phyloP scores from a whole-genome alignment of 1,284 basidiomycete genomes.

The Microbotryum silenes-acaulis region DNA sequence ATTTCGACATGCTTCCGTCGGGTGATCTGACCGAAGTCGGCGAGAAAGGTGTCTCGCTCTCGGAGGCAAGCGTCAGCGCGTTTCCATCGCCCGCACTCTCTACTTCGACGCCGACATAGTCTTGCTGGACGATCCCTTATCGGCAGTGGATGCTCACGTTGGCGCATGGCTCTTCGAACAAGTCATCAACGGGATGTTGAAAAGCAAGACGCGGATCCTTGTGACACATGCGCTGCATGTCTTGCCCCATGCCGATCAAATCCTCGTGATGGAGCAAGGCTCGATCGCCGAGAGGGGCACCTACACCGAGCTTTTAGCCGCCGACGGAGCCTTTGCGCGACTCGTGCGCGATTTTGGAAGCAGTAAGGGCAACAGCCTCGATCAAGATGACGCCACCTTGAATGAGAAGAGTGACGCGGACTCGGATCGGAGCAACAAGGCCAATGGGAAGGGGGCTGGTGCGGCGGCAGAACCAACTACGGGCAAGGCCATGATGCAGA shows the following conservation, averaged over 20 bases:
- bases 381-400: neutral
- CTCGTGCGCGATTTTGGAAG: constrained; percentile 61
- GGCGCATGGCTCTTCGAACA: constrained; percentile 77
- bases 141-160: constrained; percentile 75
- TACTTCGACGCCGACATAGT: constrained; percentile 64
- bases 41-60: constrained; percentile 48
- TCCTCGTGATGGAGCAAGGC: constrained; percentile 59
- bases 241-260: constrained; percentile 36
- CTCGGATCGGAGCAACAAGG: constrained; percentile 40
- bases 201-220: constrained; percentile 63
- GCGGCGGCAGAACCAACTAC: constrained; percentile 40
- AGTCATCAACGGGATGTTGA: constrained; percentile 60
- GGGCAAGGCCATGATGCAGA: constrained; percentile 50
- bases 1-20: constrained; percentile 62
- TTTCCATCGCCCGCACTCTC: constrained; percentile 58
- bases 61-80: constrained; percentile 55
- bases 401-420: constrained; percentile 32
- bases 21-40: constrained; percentile 62
- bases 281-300: constrained; percentile 53
- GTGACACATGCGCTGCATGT: constrained; percentile 42
- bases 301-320: constrained; percentile 36
- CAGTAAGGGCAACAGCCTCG: constrained; percentile 33
- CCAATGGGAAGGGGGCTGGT: constrained; percentile 39
- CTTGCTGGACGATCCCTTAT: constrained; percentile 65
- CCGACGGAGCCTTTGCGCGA: constrained; percentile 58